Base-by-base conservation (phyloP, 305 asterid species). In the Nicotiana rustica region DNA sequence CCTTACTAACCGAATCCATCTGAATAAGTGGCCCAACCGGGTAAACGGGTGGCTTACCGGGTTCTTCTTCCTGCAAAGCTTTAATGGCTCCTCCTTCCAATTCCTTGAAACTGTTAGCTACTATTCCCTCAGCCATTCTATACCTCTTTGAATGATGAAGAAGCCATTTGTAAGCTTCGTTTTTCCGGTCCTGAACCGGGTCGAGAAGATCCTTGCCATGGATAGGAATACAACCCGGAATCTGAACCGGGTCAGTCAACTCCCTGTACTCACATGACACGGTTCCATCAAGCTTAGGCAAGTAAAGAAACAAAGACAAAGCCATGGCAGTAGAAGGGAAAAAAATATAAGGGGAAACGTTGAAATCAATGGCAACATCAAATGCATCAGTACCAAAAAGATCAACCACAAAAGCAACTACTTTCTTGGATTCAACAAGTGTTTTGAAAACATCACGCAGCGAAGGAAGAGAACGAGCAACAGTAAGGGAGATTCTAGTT, bases 381-480 rank as follows among this genome's bases (percentile, higher is more conserved):
- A 96, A 92, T 3, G 86, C 95, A 82, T 96, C 97, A 10, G 97
- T 91, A 13, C 93, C 97, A 73, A 96, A 96, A 6, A 96, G 90
- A 68, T 96, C 99, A 60, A 89, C 93, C 6, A 93, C 92, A 2
- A 96, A 81, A 10, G 99, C 98, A 10, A 83, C 82, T n/a, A 91
- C 6, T 17, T 49, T 88, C 4, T 62, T 80, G 21, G 35, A 35
- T 1, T 59, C 81, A 4, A 80, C 55, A 13, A 92, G 82, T 14
- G 87, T 25, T 6, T 82, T 68, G 0, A 95, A 77, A 13, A 89
- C 86, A 18, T 69, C 88, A 4, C 83, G 86, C 1, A 94, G 77
- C 0, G 87, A 73, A 2, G 93, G 85, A 15, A 92, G 85, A 60
- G 98, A 94, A 38, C 98, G 97, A 15, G 89, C 44, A 36, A 94